phyloP scores from a whole-genome alignment of 495 filamentous ascomycete genomes.

The Talaromyces borbonicus region DNA sequence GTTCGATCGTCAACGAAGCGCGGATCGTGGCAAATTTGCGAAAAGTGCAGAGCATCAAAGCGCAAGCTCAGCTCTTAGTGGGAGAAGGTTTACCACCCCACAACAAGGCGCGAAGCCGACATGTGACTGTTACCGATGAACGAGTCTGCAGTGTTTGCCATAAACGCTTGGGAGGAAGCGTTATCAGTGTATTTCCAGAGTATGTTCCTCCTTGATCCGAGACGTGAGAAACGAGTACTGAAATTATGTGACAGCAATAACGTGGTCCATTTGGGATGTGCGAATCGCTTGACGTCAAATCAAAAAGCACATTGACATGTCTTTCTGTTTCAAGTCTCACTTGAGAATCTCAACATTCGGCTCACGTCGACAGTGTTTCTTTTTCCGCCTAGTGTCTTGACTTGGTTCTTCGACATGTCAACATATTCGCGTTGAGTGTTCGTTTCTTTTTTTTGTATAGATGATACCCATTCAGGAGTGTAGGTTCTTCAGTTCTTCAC shows the following conservation, averaged over 20 bases:
- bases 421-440: not conserved
- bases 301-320: constrained; percentile 11
- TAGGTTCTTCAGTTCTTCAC: not conserved
- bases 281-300: constrained; percentile 32
- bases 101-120: constrained; percentile 50
- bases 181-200: constrained; percentile 68
- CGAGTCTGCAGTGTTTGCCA: constrained; percentile 84
- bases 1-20: constrained; percentile 65
- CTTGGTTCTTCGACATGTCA: constrained; percentile 9
- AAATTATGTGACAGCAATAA: constrained; percentile 31
- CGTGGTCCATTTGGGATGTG: constrained; percentile 81
- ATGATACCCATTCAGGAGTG: constrained; percentile 29
- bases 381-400: constrained; percentile 10
- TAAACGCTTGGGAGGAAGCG: constrained; percentile 83
- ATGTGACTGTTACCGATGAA: constrained; percentile 76
- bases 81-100: constrained; percentile 44
- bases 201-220: constrained; percentile 23
- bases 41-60: constrained; percentile 60
- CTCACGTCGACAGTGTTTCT: no score
- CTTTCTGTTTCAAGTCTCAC: constrained; percentile 7
- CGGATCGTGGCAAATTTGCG: constrained; percentile 64
- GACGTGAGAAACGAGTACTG: not conserved
- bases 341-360: not conserved
- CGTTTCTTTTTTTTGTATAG: constrained; percentile 1
- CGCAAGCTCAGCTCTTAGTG: constrained; percentile 60